A percentile compares a stretch with the other conserved stretches of the same genome.
Evolutionary conservation across 106 monocot genomes (phyloP).

Genomic region (Narthecium ossifragum): DNA sequence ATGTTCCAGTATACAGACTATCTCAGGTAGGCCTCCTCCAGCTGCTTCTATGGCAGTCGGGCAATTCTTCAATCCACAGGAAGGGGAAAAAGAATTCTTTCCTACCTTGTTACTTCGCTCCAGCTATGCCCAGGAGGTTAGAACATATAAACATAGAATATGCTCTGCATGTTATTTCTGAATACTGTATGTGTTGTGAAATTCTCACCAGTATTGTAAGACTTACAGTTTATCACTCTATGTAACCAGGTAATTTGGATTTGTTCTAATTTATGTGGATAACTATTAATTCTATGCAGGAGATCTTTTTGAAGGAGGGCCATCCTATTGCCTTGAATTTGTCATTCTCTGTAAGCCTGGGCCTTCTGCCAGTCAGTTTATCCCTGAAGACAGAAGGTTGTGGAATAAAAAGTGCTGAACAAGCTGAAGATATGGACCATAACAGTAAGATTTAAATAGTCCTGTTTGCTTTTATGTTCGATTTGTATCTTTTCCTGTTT

Average conservation of each 20-base stretch:
- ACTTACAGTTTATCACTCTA: too few relatives aligned
- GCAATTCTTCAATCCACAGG: constrained; percentile 84
- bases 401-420: constrained; percentile 72
- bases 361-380: constrained; percentile 65
- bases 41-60: constrained; percentile 96
- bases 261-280: too few relatives aligned
- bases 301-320: constrained; percentile 70
- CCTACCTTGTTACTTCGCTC: constrained; percentile 40
- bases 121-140: constrained; percentile 49
- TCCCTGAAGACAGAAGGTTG: constrained; percentile 76
- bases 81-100: constrained; percentile 56
- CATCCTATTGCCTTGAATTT: constrained; percentile 80
- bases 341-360: constrained; percentile 75
- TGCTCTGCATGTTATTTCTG: too few relatives aligned
- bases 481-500: background rate
- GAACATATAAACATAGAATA: constrained; percentile 5
- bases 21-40: constrained; percentile 97
- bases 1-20: constrained; percentile 49
- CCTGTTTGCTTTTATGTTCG: background rate
- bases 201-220: too few relatives aligned
- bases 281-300: constrained; percentile 35
- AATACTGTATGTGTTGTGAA: too few relatives aligned
- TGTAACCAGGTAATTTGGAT: too few relatives aligned
- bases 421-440: constrained; percentile 56
- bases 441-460: constrained; percentile 47